Base-by-base conservation (phyloP, 495 filamentous ascomycete species). In the Penicillium diatomitis region DNA sequence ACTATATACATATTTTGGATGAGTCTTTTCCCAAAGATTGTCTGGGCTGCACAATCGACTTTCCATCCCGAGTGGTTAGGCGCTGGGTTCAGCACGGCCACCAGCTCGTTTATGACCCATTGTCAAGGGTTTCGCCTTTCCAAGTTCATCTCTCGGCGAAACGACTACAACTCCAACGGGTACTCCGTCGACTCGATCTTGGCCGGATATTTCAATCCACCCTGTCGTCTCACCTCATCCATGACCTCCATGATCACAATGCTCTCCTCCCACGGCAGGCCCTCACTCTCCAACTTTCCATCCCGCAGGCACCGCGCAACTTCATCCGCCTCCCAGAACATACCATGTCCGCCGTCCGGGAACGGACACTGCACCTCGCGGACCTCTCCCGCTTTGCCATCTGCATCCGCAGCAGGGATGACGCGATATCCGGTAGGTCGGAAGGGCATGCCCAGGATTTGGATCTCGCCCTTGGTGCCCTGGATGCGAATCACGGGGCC, bases 301-400 rank as follows among this genome's bases (percentile, higher is more conserved):
- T 96, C 88, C 41, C 85, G 76, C 51, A 96, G 59, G 61, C 87
- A 94, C 27, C 86, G 73, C 40, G 85, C 90, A 51, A 80, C 85
- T 72, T 91, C 90, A 73, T 96, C 91, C 11, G 91, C 91, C 65
- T 96, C 90, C 85, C 85, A 96, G 70, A 86, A 91, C 88, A 94
- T 95, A 27, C 89, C 90, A 54, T 86, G 81, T 11, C 86, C 88
- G 57, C 76, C 74, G 10, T 67, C 72, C 20, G 85, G 84, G 54
- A 89, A 82, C 7, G 76, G 72, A 56, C 75, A 83, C 51, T 84
- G 71, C 10, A 84, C 72, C 46, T 81, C 76, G 56, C 82, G 74
- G 3, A 80, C 61, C 53, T 74, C 67, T 4, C 65, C 61, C 20
- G 64, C 20, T 20, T 20, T 20, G 20, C 20, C 20, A 20, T 20